These are phyloP conservation scores for Mucor circinelloides DNA, from an alignment of 371 early-diverging fungal genomes.

Conservation along the genomic window DNA sequence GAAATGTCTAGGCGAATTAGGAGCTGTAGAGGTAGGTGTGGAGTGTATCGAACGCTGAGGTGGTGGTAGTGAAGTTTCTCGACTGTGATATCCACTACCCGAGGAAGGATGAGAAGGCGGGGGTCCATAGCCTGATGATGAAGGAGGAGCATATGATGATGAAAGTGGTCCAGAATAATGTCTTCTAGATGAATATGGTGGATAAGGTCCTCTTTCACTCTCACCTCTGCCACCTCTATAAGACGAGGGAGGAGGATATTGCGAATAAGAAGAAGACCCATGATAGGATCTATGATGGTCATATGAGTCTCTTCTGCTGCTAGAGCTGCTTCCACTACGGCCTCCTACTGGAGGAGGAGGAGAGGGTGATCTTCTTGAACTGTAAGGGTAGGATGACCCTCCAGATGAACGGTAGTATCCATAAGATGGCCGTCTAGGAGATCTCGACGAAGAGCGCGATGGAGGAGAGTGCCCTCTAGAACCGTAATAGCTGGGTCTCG, in stretches of 20 bases:
- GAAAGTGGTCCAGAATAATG: conserved; percentile 22
- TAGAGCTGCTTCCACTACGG: conserved; percentile 16
- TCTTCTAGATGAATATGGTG: conserved; percentile 26
- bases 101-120: not conserved
- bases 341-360: conserved; percentile 12
- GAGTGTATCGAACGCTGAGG: conserved; percentile 17
- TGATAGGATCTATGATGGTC: conserved; percentile 27
- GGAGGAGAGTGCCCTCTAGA: conserved; percentile 29
- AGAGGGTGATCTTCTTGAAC: conserved; percentile 36
- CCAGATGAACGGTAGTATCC: conserved; percentile 31
- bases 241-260: conserved; percentile 10
- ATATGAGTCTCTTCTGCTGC: conserved; percentile 37
- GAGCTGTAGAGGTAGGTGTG: conserved; percentile 26
- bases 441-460: conserved; percentile 37
- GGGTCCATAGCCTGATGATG: conserved; percentile 3
- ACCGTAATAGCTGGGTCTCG: conserved; percentile 22
- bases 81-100: conserved; percentile 7
- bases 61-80: conserved; percentile 16
- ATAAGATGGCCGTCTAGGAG: conserved; percentile 40
- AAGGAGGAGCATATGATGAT: conserved; percentile 2
- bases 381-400: conserved; percentile 23
- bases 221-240: conserved; percentile 6
- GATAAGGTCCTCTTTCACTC: conserved; percentile 7
- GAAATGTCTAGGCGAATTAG: conserved; percentile 18
- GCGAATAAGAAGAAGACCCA: conserved; percentile 10